Evolutionary conservation across 345 rosid genomes (phyloP).

Genomic region (Noccaea bulbosa): DNA sequence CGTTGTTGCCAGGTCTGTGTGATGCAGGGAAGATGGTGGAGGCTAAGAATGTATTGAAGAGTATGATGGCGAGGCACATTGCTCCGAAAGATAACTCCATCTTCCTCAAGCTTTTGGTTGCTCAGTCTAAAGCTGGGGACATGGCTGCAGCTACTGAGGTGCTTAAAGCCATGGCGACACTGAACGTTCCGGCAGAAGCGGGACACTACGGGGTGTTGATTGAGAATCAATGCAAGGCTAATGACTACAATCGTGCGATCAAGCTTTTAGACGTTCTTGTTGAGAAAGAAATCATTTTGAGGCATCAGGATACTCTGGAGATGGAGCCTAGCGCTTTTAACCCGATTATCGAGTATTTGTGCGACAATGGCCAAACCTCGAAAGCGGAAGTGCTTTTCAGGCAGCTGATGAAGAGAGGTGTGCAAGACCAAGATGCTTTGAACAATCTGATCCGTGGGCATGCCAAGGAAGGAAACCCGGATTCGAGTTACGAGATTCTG

Average conservation of each 20-base stretch:
- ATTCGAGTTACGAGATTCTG: slow-evolving; percentile 75
- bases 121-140: slow-evolving; percentile 68
- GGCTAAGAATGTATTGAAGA: slow-evolving; percentile 63
- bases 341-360: slow-evolving; percentile 67
- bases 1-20: slow-evolving; percentile 82
- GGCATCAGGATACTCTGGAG: slow-evolving; percentile 66
- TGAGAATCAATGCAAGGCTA: slow-evolving; percentile 74
- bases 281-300: slow-evolving; percentile 77
- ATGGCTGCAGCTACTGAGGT: slow-evolving; percentile 74
- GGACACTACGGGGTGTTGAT: slow-evolving; percentile 84
- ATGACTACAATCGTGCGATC: slow-evolving; percentile 63
- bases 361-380: slow-evolving; percentile 67
- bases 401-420: slow-evolving; percentile 88
- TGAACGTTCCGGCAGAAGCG: slow-evolving; percentile 78
- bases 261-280: slow-evolving; percentile 74
- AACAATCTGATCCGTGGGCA: slow-evolving; percentile 77
- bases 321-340: slow-evolving; percentile 71
- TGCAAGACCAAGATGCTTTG: slow-evolving; percentile 68
- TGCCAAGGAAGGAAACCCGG: slow-evolving; percentile 83
- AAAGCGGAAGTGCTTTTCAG: slow-evolving; percentile 87
- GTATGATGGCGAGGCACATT: slow-evolving; percentile 63
- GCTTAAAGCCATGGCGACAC: slow-evolving; percentile 76
- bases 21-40: slow-evolving; percentile 71
- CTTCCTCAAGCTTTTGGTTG: slow-evolving; percentile 63
- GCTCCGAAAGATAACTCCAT: slow-evolving; percentile 77